Evolutionary conservation across 345 rosid genomes (phyloP), one percentile per base, ranked within the genome.

Genomic region (Acer saccharum): DNA sequence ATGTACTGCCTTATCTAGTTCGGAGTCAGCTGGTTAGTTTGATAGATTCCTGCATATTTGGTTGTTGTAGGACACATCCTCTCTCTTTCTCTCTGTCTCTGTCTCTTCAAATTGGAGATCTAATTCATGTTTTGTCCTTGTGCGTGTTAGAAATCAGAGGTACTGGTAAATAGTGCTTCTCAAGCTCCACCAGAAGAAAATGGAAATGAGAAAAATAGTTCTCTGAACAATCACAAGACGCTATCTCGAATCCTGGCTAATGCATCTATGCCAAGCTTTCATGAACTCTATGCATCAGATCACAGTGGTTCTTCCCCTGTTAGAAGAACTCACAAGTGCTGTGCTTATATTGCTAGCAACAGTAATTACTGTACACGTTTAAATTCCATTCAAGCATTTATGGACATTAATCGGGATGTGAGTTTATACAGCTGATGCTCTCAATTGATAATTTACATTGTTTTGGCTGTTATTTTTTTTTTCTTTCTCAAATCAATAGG

Each of bases 401-500:
- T 87, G 84, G 98, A 96, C 79, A 92, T 92, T 67, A 96, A 96
- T 77, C 88, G 97, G 79, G 98, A 92, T 86, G 99, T 96, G 84
- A 89, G 99, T 79, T 20, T 68, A 21, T 21, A 41, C 6, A 11
- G 65, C 62, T 75, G 66, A 39, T 52, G 29, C 52, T 75, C 64
- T 60, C 12, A n/a, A 7, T 72, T 8, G 55, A 10, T 44, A 50
- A 65, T 55, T 43, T 41, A 41, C 67, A 23, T 17, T 48, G 35
- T 17, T 7, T n/a, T 39, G 27, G 43, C 32, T 55, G 1, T 74
- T 35, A 0, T 73, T 73, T 7, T 32, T 75, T 68, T 14, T 75
- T 10, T 43, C 75, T 68, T 18, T 10, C n/a, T 76, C 62, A 43
- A 69, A 77, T 63, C 48, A 68, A 55, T 64, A 58, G 79, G 57